Evolutionary conservation across 2,329 filamentous ascomycete species (phyloP).

Genomic region (Pyricularia grisea): DNA sequence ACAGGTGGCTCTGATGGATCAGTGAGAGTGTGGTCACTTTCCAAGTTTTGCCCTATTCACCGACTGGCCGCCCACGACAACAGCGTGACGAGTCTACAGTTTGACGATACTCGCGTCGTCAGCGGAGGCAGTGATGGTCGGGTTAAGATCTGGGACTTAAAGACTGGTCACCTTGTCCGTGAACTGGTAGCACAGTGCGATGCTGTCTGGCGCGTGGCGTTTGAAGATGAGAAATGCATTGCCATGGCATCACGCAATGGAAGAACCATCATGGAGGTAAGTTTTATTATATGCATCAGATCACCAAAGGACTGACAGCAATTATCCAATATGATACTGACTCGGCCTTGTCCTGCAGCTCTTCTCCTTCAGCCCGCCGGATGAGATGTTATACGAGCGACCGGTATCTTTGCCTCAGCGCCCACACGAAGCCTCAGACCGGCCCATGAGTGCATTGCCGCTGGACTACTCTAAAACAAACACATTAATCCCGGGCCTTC

Average conservation of each 20-base stretch:
- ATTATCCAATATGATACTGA: background rate
- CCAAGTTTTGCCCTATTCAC: conserved; percentile 86
- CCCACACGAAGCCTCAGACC: conserved; percentile 31
- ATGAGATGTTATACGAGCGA: conserved; percentile 50
- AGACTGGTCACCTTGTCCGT: conserved; percentile 80
- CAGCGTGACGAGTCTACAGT: conserved; percentile 94
- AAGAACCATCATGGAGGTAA: conserved; percentile 94
- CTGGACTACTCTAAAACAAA: conserved; percentile 30
- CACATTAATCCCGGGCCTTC: conserved; percentile 19
- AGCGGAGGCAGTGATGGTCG: conserved; percentile 95
- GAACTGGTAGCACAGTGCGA: conserved; percentile 88
- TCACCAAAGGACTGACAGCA: background rate
- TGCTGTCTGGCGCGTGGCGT: conserved; percentile 94
- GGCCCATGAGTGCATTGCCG: conserved; percentile 42
- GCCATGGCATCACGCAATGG: conserved; percentile 80
- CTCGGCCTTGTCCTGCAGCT: conserved; percentile 44
- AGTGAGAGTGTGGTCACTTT: conserved; percentile 90
- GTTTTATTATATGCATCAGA: conserved; percentile 17
- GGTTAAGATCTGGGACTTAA: conserved; percentile 96
- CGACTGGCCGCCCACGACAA: conserved; percentile 94
- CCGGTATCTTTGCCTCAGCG: conserved; percentile 40
- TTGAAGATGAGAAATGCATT: conserved; percentile 96
- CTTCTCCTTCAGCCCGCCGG: conserved; percentile 88
- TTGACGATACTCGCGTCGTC: conserved; percentile 90
- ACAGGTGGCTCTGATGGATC: conserved; percentile 95